Conservation (phyloP, 345 rosid species). For the Carallia pectinifolia region DNA sequence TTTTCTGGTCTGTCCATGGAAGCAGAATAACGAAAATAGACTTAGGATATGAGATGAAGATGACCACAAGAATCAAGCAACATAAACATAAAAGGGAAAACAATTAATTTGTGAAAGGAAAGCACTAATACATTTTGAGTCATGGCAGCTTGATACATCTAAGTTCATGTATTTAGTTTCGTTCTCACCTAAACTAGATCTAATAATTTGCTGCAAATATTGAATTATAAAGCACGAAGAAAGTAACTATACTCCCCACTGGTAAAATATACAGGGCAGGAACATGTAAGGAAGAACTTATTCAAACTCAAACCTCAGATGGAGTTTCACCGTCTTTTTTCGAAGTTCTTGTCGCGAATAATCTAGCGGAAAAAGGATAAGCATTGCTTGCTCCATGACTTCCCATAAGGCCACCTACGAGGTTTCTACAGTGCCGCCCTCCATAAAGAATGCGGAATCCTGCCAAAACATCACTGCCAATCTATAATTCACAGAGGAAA, state of each 20-base stretch:
- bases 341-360: constrained; percentile 69
- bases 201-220: not conserved
- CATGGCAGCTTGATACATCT: not conserved
- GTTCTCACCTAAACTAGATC: not conserved
- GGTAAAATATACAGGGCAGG: not conserved
- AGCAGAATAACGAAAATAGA: constrained; percentile 1
- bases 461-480: constrained; percentile 31
- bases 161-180: not conserved
- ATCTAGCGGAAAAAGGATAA: constrained; percentile 42
- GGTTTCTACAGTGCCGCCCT: constrained; percentile 23
- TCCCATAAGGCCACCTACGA: constrained; percentile 21
- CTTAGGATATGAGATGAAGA: not conserved
- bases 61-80: not conserved
- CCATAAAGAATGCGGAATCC: constrained; percentile 32
- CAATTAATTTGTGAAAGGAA: not conserved
- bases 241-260: no score
- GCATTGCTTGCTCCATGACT: constrained; percentile 20
- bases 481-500: constrained; percentile 12
- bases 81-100: not conserved
- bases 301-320: constrained; percentile 54
- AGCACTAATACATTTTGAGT: not conserved
- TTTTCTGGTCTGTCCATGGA: constrained; percentile 56
- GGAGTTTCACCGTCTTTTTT: constrained; percentile 37
- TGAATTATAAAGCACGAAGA: not conserved
- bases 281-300: constrained; percentile 3